These are phyloP conservation scores for Populus tremula DNA, from an alignment of 345 rosid species.

Conservation along the genomic window DNA sequence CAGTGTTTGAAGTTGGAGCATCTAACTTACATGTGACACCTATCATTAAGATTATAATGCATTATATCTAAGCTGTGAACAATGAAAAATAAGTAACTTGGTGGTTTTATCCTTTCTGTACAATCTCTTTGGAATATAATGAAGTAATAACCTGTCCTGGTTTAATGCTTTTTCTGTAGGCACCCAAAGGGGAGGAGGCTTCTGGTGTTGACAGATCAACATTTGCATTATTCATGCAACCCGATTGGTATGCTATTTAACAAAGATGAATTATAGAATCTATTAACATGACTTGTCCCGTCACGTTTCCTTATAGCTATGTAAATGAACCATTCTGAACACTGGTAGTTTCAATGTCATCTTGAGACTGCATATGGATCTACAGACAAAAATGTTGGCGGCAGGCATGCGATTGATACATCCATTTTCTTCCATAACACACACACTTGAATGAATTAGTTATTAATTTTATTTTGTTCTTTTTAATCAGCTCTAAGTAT, in stretches of 20 bases:
- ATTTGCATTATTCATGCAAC: conserved; percentile 94
- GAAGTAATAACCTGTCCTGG: conserved; percentile 1
- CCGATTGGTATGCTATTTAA: conserved; percentile 63
- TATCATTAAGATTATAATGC: not conserved
- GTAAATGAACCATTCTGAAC: not conserved
- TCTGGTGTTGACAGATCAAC: conserved; percentile 73
- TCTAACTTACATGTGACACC: not conserved
- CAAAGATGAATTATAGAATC: not conserved
- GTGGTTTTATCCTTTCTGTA: not conserved
- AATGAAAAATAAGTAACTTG: not conserved
- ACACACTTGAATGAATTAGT: not conserved
- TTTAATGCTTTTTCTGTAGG: conserved; percentile 39
- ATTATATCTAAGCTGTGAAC: not conserved
- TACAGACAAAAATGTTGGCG: not conserved
- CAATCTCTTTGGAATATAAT: not conserved
- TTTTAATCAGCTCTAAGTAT: no score
- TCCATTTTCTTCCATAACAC: no score
- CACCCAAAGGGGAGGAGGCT: conserved; percentile 71
- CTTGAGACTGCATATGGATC: not conserved
- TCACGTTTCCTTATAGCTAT: not conserved
- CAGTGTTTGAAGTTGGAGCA: not conserved
- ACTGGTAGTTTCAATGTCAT: not conserved
- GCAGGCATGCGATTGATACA: not conserved
- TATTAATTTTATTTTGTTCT: no score
- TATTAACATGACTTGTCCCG: not conserved